Evolutionary conservation across 345 rosid species (phyloP).

Genomic region (Arabis alpina): DNA sequence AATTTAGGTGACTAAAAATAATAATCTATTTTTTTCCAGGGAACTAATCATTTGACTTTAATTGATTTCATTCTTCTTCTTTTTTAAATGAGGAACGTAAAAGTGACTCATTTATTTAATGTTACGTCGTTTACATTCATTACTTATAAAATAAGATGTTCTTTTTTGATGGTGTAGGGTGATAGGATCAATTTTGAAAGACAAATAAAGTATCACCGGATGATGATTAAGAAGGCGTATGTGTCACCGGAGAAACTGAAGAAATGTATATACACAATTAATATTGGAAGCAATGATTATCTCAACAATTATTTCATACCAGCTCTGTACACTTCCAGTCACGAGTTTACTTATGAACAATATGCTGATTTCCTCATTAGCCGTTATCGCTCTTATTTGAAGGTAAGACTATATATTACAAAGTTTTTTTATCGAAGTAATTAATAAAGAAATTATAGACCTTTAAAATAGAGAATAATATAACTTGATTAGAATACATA

Average conservation of each 20-base stretch:
- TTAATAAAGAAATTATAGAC: no score
- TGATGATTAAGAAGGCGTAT: constrained; percentile 27
- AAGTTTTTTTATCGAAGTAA: not conserved
- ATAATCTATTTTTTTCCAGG: not conserved
- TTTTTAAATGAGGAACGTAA: not conserved
- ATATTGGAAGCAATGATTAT: constrained; percentile 60
- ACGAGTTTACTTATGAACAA: constrained; percentile 24
- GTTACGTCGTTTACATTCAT: no score
- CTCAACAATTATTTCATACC: constrained; percentile 59
- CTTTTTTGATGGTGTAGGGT: constrained; percentile 46
- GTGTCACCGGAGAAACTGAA: constrained; percentile 40
- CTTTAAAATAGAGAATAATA: no score
- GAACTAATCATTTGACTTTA: constrained; percentile 15
- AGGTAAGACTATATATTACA: constrained; percentile 18
- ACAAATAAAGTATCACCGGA: constrained; percentile 51
- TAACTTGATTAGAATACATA: no score
- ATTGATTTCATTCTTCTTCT: not conserved
- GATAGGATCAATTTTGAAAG: constrained; percentile 38
- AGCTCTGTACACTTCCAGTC: constrained; percentile 16
- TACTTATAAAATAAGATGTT: constrained; percentile 2
- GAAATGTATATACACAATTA: constrained; percentile 54
- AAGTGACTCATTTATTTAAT: no score
- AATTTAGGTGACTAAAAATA: not conserved
- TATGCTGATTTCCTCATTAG: constrained; percentile 39
- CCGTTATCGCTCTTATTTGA: constrained; percentile 29